These are phyloP conservation scores for Cutaneotrichosporon dermatis DNA, from an alignment of 1,284 basidiomycete genomes.

Conservation along the genomic window DNA sequence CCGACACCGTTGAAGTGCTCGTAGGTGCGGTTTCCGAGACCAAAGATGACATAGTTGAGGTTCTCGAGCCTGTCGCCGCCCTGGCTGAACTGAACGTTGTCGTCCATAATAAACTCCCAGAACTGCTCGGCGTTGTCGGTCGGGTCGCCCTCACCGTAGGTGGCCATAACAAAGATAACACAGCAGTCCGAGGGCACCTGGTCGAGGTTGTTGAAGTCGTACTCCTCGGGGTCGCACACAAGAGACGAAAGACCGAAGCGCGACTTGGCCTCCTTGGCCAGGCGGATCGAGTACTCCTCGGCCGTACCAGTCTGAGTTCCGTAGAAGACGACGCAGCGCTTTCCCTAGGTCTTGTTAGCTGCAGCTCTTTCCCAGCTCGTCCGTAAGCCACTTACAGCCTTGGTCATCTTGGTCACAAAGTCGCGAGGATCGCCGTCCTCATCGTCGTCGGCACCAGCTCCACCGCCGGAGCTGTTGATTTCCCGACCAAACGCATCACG, in stretches of 20 bases:
- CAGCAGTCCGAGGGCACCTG: constrained; percentile 78
- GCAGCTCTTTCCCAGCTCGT: not conserved
- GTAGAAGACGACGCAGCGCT: constrained; percentile 90
- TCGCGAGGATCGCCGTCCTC: constrained; percentile 78
- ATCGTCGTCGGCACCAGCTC: constrained; percentile 24
- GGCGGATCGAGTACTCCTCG: constrained; percentile 88
- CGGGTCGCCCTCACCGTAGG: constrained; percentile 97
- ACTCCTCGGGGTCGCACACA: constrained; percentile 93
- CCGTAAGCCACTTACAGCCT: constrained; percentile 60
- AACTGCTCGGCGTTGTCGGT: constrained; percentile 97
- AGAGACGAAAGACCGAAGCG: constrained; percentile 89
- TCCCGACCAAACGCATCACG: not conserved
- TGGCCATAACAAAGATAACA: constrained; percentile 87
- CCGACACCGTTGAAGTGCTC: constrained; percentile 92
- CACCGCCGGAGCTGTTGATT: not conserved
- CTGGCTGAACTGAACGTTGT: constrained; percentile 73
- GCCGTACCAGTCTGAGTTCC: constrained; percentile 96
- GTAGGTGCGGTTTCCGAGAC: constrained; percentile 91
- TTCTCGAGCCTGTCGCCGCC: constrained; percentile 67
- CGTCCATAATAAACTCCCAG: constrained; percentile 85
- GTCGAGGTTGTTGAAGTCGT: constrained; percentile 95
- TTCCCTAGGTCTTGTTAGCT: constrained; percentile 60
- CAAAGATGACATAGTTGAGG: constrained; percentile 92
- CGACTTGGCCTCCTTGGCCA: constrained; percentile 89
- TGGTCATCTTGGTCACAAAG: constrained; percentile 85